phyloP scores from a whole-genome alignment of 192 early-diverging fungal genomes.

The Funneliformis mosseae region DNA sequence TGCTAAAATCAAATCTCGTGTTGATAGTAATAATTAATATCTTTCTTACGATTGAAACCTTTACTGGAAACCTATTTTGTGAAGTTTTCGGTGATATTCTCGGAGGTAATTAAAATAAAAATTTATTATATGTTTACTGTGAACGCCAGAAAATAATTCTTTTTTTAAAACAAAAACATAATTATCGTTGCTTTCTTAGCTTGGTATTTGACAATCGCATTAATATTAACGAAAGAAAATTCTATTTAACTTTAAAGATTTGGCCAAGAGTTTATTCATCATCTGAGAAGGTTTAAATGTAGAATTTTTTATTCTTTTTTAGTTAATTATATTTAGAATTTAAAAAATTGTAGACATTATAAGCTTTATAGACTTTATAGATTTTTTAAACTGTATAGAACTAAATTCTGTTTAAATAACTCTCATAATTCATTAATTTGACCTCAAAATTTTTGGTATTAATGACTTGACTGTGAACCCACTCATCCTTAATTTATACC shows the following conservation, averaged over 20 bases:
- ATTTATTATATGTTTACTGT: not conserved
- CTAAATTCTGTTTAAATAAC: too few relatives aligned
- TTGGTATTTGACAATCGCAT: conserved; percentile 72
- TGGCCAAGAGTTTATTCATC: not conserved
- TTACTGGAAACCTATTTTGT: conserved; percentile 43
- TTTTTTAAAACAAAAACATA: not conserved
- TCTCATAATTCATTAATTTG: too few relatives aligned
- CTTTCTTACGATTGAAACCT: conserved; percentile 62
- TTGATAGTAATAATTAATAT: conserved; percentile 70
- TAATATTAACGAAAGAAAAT: conserved; percentile 52
- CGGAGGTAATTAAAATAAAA: conserved; percentile 39
- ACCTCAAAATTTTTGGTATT: too few relatives aligned
- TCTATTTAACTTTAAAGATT: conserved; percentile 50
- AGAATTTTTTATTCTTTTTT: too few relatives aligned
- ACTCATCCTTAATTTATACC: too few relatives aligned
- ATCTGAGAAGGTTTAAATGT: not conserved
- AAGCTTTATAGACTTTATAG: too few relatives aligned
- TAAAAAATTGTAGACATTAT: too few relatives aligned
- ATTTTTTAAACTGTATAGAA: too few relatives aligned
- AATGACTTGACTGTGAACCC: too few relatives aligned
- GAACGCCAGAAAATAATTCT: too few relatives aligned
- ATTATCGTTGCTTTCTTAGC: conserved; percentile 70
- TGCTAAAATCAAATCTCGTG: conserved; percentile 63
- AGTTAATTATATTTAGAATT: too few relatives aligned
- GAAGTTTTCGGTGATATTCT: conserved; percentile 63